Conservation (phyloP, 116 monocot species). For the Dioscorea cayenensis region DNA sequence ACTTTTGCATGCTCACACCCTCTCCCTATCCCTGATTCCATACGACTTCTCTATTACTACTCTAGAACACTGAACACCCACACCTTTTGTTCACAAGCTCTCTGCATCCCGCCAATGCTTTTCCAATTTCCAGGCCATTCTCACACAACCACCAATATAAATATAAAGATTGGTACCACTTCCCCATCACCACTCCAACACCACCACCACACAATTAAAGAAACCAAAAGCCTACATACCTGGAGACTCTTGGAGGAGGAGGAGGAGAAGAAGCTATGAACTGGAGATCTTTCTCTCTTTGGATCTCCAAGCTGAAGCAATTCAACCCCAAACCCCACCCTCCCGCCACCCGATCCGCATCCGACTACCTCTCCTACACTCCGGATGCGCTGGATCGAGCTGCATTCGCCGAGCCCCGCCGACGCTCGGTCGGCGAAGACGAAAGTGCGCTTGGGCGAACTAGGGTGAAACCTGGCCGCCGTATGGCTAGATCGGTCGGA, state of each 20-base stretch:
- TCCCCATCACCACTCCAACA: no score
- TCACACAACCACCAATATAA: no score
- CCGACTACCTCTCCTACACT: not conserved
- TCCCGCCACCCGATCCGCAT: not conserved
- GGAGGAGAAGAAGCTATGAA: conserved; percentile 1
- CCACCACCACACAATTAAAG: not conserved
- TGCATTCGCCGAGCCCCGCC: not conserved
- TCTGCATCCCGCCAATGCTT: no score
- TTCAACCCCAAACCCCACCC: not conserved
- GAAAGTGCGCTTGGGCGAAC: not conserved
- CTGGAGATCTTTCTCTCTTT: not conserved
- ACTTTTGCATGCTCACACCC: no score
- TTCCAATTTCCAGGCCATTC: no score
- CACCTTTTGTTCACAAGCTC: no score
- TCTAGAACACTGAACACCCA: no score
- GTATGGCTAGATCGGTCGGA: not conserved
- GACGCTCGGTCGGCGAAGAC: conserved; percentile 8
- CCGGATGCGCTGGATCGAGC: not conserved
- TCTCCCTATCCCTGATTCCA: no score
- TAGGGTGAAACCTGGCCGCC: not conserved
- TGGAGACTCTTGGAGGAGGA: not conserved
- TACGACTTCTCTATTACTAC: no score
- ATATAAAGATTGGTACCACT: no score
- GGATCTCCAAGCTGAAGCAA: conserved; percentile 2
- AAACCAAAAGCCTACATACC: not conserved